A percentile compares a stretch with the other conserved stretches of the same genome.
Conservation (phyloP, 805 yeast species). For the Kuraishia ogatae region DNA sequence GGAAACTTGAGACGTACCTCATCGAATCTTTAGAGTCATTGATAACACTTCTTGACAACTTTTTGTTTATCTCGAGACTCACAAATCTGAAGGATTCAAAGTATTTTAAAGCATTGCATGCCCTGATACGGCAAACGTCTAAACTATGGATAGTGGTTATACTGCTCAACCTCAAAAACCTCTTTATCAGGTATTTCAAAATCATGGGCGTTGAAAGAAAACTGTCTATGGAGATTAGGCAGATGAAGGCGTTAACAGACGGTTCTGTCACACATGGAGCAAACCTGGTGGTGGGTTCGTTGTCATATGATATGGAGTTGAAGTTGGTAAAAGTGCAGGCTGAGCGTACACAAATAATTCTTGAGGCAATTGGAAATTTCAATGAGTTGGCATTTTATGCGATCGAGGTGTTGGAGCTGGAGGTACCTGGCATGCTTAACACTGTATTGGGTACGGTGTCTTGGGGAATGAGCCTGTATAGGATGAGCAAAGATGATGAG, state of each 20-base stretch:
- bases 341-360: slow-evolving; percentile 14
- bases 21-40: slow-evolving; percentile 5
- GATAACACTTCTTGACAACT: slow-evolving; percentile 7
- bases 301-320: slow-evolving; percentile 2
- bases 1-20: slow-evolving; percentile 1
- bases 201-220: slow-evolving; percentile 16
- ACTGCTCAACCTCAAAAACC: slow-evolving; percentile 17
- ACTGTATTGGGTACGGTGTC: slow-evolving; percentile 16
- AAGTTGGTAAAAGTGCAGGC: slow-evolving; percentile 12
- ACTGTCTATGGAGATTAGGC: slow-evolving; percentile 6
- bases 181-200: slow-evolving; percentile 12
- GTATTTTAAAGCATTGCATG: slow-evolving; percentile 6
- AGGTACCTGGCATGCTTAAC: slow-evolving; percentile 13
- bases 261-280: background rate
- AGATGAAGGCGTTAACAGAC: slow-evolving; percentile 1
- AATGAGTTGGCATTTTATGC: slow-evolving; percentile 21
- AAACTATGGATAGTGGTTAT: slow-evolving; percentile 20
- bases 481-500: slow-evolving; percentile 18
- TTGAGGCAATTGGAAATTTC: slow-evolving; percentile 21
- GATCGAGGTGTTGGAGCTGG: slow-evolving; percentile 13
- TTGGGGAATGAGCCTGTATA: slow-evolving; percentile 20
- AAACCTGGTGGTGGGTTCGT: slow-evolving; percentile 2
- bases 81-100: slow-evolving; percentile 2
- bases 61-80: slow-evolving; percentile 4
- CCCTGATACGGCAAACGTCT: slow-evolving; percentile 14